Percentiles rank a stretch among this genome's conserved stretches.
Evolutionary conservation across 257 asterid species (phyloP).

Genomic region (Echium plantagineum): DNA sequence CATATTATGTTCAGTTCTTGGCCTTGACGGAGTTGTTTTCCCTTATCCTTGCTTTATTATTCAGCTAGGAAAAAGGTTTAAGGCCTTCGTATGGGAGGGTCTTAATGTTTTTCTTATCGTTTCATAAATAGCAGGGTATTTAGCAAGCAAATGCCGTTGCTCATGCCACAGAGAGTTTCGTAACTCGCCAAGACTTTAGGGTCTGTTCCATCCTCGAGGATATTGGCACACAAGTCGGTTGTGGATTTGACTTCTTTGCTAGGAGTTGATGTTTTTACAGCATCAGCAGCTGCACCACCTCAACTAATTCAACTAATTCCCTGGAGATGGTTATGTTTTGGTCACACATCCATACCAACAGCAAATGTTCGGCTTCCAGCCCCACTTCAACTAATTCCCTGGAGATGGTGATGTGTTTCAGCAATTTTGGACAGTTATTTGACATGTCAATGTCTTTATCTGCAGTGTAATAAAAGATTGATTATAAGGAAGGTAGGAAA

Average conservation of each 20-base stretch:
- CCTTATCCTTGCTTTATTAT: constrained; percentile 83
- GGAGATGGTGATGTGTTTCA: constrained; percentile 27
- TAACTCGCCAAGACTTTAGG: too few species aligned
- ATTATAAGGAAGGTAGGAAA: not conserved
- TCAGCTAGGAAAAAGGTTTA: constrained; percentile 80
- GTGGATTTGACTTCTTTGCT: too few species aligned
- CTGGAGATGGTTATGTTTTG: too few species aligned
- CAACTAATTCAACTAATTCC: too few species aligned
- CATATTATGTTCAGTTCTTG: constrained; percentile 16
- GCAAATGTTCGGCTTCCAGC: constrained; percentile 62
- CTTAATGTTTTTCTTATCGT: constrained; percentile 31
- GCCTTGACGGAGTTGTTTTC: constrained; percentile 74
- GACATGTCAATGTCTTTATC: constrained; percentile 25
- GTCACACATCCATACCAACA: too few species aligned
- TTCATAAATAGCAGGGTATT: too few species aligned
- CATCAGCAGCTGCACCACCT: too few species aligned
- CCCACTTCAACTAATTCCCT: constrained; percentile 30
- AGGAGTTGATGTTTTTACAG: too few species aligned
- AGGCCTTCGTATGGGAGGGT: constrained; percentile 67
- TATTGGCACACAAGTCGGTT: too few species aligned
- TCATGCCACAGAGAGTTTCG: too few species aligned
- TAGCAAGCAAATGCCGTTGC: too few species aligned
- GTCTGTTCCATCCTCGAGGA: too few species aligned
- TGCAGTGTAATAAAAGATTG: constrained; percentile 19
- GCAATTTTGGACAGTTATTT: constrained; percentile 23